A percentile compares a stretch with the other conserved stretches of the same genome.
Conservation (phyloP, 2,329 filamentous ascomycete genomes). For the Verticillium isaacii region DNA sequence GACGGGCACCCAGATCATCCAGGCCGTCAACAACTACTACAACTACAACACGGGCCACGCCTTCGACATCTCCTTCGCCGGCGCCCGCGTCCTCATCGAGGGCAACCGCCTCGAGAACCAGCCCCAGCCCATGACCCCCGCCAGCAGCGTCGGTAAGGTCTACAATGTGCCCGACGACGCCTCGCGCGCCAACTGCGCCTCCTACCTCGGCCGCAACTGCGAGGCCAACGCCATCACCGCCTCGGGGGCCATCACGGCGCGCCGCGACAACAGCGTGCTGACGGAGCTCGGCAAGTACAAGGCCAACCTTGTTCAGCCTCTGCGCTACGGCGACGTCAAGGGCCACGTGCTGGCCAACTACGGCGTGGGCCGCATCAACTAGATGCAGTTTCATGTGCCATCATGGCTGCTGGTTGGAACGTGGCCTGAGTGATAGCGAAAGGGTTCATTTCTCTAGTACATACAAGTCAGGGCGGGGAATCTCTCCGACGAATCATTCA, state of each 20-base stretch:
- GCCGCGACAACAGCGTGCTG: constrained; percentile 4
- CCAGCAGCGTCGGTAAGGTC: constrained; percentile 15
- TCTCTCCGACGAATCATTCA: background rate
- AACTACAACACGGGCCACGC: constrained; percentile 35
- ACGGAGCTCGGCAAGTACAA: constrained; percentile 8
- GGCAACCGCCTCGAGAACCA: constrained; percentile 39
- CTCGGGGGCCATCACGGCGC: constrained; percentile 19
- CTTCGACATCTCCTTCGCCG: constrained; percentile 30
- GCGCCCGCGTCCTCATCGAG: constrained; percentile 30
- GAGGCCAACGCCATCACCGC: constrained; percentile 19
- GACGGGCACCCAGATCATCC: constrained; percentile 18
- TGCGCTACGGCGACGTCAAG: constrained; percentile 4
- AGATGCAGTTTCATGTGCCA: background rate
- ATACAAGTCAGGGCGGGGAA: background rate
- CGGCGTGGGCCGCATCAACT: constrained; percentile 1
- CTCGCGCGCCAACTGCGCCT: constrained; percentile 10
- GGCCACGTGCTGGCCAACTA: constrained; percentile 6
- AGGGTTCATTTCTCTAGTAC: background rate
- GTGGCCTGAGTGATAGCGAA: too few species aligned
- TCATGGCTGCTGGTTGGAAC: background rate
- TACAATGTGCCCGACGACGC: constrained; percentile 15
- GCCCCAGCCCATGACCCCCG: constrained; percentile 29
- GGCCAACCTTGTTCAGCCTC: constrained; percentile 4
- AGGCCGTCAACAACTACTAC: constrained; percentile 39
- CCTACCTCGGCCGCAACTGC: constrained; percentile 21